Conservation (phyloP, 768 basidiomycete species). For the Mycena metata region DNA sequence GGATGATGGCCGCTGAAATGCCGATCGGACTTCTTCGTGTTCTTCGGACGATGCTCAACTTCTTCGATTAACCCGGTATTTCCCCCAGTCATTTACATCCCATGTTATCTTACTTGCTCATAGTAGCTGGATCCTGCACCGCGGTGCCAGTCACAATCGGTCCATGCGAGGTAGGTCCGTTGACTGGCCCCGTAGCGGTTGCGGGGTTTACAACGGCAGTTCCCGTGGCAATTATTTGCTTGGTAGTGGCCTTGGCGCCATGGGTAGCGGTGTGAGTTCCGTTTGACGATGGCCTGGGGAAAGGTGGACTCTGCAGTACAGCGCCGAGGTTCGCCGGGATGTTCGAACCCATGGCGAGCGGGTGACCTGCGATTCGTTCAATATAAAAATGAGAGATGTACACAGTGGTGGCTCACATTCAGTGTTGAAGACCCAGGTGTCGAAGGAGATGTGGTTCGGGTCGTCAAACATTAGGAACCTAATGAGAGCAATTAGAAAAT, state of each 20-base stretch:
- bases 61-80: too few relatives aligned
- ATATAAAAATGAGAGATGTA: neutral
- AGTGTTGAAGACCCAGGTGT: conserved; percentile 31
- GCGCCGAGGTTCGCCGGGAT: conserved; percentile 14
- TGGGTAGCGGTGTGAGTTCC: conserved; percentile 12
- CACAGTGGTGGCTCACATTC: conserved; percentile 18
- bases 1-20: too few relatives aligned
- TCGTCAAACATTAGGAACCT: conserved; percentile 32
- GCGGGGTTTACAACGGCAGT: neutral
- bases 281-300: conserved; percentile 7
- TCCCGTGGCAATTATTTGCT: conserved; percentile 10
- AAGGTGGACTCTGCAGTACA: conserved; percentile 1
- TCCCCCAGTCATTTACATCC: too few relatives aligned
- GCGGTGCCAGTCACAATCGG: conserved; percentile 11
- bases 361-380: conserved; percentile 6
- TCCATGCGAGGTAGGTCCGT: too few relatives aligned
- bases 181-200: too few relatives aligned
- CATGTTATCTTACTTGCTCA: conserved; percentile 2
- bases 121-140: conserved; percentile 14
- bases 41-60: too few relatives aligned
- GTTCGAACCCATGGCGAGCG: conserved; percentile 29
- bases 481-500: neutral
- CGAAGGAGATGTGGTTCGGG: conserved; percentile 29
- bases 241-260: conserved; percentile 6
- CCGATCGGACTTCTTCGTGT: too few relatives aligned